Percentiles rank a stretch among this genome's conserved stretches.
phyloP scores from a whole-genome alignment of 164 flowering plant species.

The Sedum album region DNA sequence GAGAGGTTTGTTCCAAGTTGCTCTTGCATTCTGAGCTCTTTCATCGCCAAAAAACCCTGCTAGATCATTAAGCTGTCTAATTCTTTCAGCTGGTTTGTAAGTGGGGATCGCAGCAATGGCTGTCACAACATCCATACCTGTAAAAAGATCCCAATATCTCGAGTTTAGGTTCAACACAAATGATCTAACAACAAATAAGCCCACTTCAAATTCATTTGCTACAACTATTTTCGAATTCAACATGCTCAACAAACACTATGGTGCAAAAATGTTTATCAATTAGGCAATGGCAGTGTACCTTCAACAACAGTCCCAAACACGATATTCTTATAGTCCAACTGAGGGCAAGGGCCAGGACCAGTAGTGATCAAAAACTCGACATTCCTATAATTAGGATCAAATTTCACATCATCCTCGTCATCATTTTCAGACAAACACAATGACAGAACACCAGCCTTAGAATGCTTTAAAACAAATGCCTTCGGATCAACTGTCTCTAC shows the following conservation, averaged over 20 bases:
- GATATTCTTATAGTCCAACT: conserved; percentile 70
- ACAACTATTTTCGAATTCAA: too few relatives aligned
- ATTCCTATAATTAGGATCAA: conserved; percentile 67
- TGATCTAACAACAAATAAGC: too few relatives aligned
- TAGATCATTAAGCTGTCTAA: conserved; percentile 72
- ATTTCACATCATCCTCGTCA: conserved; percentile 69
- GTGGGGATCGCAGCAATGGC: conserved; percentile 79
- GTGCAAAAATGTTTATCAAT: too few relatives aligned
- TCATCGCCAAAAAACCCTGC: conserved; percentile 88
- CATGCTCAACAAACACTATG: too few relatives aligned
- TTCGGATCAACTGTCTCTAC: conserved; percentile 53
- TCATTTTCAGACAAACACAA: conserved; percentile 84
- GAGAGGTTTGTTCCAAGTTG: conserved; percentile 78
- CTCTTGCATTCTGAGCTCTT: conserved; percentile 83
- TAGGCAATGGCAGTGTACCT: conserved; percentile 47
- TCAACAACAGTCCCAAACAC: conserved; percentile 86
- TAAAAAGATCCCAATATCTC: too few relatives aligned
- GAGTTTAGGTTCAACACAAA: too few relatives aligned
- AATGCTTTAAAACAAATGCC: conserved; percentile 58
- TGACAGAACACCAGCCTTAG: conserved; percentile 65
- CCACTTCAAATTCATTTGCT: too few relatives aligned
- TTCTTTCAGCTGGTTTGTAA: conserved; percentile 65
- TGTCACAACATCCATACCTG: conserved; percentile 86
- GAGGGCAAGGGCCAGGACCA: conserved; percentile 90
- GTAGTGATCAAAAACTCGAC: conserved; percentile 96